These are phyloP conservation scores for Dictyostelium brefeldianum DNA, from an alignment of 78 protist species.

Conservation along the genomic window DNA sequence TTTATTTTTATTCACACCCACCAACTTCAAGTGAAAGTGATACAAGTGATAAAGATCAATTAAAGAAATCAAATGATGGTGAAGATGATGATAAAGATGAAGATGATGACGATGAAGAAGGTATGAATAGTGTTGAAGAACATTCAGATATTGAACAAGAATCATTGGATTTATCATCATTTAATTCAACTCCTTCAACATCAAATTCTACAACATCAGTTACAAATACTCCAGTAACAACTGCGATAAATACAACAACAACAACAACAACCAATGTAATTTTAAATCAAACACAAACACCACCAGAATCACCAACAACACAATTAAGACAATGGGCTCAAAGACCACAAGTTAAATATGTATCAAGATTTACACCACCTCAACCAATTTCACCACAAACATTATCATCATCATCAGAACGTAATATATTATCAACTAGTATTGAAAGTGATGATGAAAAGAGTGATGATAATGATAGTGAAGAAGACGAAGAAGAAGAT, in stretches of 20 bases:
- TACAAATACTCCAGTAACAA: not conserved
- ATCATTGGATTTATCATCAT: conserved; percentile 7
- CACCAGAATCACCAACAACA: conserved; percentile 19
- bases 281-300: conserved; percentile 4
- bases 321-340: conserved; percentile 34
- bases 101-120: not conserved
- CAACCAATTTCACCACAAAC: conserved; percentile 14
- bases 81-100: not conserved
- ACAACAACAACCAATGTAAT: not conserved
- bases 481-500: not conserved
- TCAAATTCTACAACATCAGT: not conserved
- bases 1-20: not conserved
- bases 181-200: not conserved
- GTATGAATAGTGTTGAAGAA: conserved; percentile 20
- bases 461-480: not conserved
- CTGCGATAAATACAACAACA: conserved; percentile 3
- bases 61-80: not conserved
- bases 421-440: not conserved
- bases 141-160: conserved; percentile 25
- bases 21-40: conserved; percentile 5
- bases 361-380: conserved; percentile 9
- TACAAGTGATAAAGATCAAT: not conserved
- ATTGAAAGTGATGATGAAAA: not conserved
- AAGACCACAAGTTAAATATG: conserved; percentile 36
- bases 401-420: not conserved